phyloP scores from a whole-genome alignment of 768 basidiomycete genomes.

The Rhodotorula sphaerocarpa region DNA sequence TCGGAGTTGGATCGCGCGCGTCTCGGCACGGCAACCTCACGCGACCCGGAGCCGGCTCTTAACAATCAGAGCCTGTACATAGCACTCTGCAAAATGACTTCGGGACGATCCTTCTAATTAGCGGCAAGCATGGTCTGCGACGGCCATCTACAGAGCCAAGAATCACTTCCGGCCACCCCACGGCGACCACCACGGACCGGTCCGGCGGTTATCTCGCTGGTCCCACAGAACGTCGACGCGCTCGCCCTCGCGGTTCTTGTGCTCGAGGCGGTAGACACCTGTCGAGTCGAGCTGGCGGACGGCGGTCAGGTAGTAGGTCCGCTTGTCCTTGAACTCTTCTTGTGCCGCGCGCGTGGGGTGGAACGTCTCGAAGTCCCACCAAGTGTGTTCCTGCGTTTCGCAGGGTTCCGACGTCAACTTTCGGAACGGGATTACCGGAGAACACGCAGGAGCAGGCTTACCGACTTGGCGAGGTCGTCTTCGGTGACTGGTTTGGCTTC shows the following conservation, averaged over 20 bases:
- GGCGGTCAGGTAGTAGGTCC: constrained; percentile 32
- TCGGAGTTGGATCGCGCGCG: too few relatives aligned
- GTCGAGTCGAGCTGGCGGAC: constrained; percentile 17
- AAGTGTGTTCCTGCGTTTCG: constrained; percentile 31
- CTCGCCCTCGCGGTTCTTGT: constrained; percentile 35
- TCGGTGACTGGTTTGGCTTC: constrained; percentile 7
- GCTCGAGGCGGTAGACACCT: constrained; percentile 27
- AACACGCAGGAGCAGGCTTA: background rate
- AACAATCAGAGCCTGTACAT: too few relatives aligned
- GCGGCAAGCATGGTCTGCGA: too few relatives aligned
- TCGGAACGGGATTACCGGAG: background rate
- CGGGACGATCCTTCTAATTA: too few relatives aligned
- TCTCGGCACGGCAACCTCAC: too few relatives aligned
- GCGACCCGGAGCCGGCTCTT: too few relatives aligned
- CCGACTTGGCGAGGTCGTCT: constrained; percentile 27
- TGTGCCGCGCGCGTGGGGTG: constrained; percentile 27
- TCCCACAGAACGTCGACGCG: constrained; percentile 33
- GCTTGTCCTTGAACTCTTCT: constrained; percentile 24
- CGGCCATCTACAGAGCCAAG: too few relatives aligned
- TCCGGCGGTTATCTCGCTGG: background rate
- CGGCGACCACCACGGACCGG: too few relatives aligned
- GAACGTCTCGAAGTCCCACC: constrained; percentile 37
- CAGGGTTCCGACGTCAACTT: rapidly evolving
- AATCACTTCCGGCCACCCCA: too few relatives aligned
- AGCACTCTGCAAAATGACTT: too few relatives aligned